Base-by-base conservation (phyloP, 306 rosid genomes). In the Vicia faba region DNA sequence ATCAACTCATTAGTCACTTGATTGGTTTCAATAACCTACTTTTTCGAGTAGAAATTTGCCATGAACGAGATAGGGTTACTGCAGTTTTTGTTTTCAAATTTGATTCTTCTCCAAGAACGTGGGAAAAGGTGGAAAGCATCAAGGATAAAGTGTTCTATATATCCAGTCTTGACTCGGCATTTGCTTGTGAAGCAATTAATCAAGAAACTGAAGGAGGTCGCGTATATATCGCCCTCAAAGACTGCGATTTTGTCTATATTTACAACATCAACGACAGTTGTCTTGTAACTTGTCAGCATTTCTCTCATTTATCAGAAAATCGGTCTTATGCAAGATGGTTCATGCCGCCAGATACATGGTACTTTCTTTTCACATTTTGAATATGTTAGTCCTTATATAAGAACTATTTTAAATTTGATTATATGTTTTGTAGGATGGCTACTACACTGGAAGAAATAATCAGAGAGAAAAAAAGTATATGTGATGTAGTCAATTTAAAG, bases 61-160 rank as follows among this genome's bases (percentile, higher is more conserved):
- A 23, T 43, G 8, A 6, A 6, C 8, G 4, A 4, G n/a, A 41
- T 39, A 23, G 6, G 68, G 23, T 63, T 41, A 7, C 16, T 13
- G 68, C 39, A 7, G 20, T 63, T 26, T 11, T 8, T 7, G 55
- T 63, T 41, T 11, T 7, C 16, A 61, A 18, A 25, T 63, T 23
- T 11, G 53, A 62, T 43, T 62, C 4, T 62, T 40, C 38, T 40
- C 53, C 0, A 41, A 20, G 23, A 18, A 2, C 23, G 54, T 63
- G 54, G 68, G 25, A 25, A 63, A 43, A 63, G 39, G 68, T 41
- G 13, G 55, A 63, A 25, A 63, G 54, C 25, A 63, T 43, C 39
- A 25, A 63, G 39, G 64, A 33, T 33, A 58, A 2, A 15, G n/a
- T 58, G 64, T 59, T 59, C 26, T 59, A 14, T 59, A 8, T 59